Evolutionary conservation across 2,329 filamentous ascomycete genomes (phyloP), one percentile per base, ranked within the genome.

Genomic region (Fonsecaea pedrosoi): DNA sequence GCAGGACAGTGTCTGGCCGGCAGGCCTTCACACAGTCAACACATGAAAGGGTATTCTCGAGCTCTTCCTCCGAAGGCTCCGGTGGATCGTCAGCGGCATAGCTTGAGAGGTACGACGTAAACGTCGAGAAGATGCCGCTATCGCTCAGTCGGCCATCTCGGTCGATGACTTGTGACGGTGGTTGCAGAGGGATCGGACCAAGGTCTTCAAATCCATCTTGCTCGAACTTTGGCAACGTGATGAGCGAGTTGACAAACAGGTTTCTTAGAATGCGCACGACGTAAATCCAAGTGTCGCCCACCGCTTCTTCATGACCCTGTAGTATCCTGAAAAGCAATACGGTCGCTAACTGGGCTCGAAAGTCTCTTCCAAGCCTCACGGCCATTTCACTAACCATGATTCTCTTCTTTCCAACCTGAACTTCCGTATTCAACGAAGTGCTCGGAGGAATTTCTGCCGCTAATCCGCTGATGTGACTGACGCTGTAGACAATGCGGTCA

Each of bases 371-470:
- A 75, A 99, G 92, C 76, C 96, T 94, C 67, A 99, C 95, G 54
- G 96, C 94, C 70, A 97, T 88, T 82, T 98, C 94, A 77, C 94
- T 98, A 72, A 99, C 96, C 95, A 99, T 99, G 64, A 99, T 92
- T 74, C 90, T 95, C 78, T 91, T 94, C 71, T 95, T 91, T 1
- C 91, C 92, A 18, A 70, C 70, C 77, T 98, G 94, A 2, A 99
- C 92, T 78, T 98, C 95, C 0, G 96, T 98, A 75, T 99, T 99
- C 34, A 99, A 84, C 9, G 88, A 83, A 1, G 94, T 99, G 77
- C 91, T 97, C 54, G 91, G 91, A 3, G 90, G 87, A 1, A 83
- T 83, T 63, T 92, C 89, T 4, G 90, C 89, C 12, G 92, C 90
- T 65, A 99, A 82, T 1, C 92, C 96, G 73, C 92, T 96, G 81